Conservation (phyloP, 192 early-diverging fungal species). For the Coemansia brasiliensis region DNA sequence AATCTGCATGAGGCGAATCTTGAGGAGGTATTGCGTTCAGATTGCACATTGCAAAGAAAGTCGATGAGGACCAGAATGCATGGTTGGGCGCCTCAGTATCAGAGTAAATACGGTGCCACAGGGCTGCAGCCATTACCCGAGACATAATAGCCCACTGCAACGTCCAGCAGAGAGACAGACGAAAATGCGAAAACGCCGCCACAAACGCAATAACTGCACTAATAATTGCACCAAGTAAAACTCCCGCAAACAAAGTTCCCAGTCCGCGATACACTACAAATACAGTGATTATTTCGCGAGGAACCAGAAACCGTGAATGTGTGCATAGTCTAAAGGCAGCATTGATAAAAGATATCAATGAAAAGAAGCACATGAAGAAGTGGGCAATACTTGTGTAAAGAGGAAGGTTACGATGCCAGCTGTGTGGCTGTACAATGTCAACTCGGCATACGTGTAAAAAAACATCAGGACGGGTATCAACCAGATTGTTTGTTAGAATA, state of each 20-base stretch:
- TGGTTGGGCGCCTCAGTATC: constrained; percentile 13
- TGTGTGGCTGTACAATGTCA: constrained; percentile 3
- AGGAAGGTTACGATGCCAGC: constrained; percentile 25
- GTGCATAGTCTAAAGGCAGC: constrained; percentile 18
- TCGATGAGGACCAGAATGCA: constrained; percentile 18
- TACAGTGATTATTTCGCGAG: constrained; percentile 14
- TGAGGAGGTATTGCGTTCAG: no score
- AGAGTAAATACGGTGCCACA: constrained; percentile 19
- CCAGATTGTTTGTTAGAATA: neutral
- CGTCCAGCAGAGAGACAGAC: constrained; percentile 13
- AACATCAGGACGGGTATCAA: no score
- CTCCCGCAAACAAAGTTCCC: constrained; percentile 21
- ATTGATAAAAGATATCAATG: constrained; percentile 33
- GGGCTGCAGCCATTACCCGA: constrained; percentile 15
- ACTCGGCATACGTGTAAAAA: neutral
- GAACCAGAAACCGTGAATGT: constrained; percentile 13
- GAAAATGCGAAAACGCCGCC: constrained; percentile 6
- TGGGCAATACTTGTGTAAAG: constrained; percentile 15
- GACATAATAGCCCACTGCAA: constrained; percentile 29
- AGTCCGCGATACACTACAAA: constrained; percentile 28
- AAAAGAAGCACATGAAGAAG: constrained; percentile 25
- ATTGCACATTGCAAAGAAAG: constrained; percentile 4
- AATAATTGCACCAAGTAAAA: constrained; percentile 1
- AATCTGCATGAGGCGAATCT: no score
- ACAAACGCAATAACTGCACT: constrained; percentile 9